Base-by-base conservation (phyloP, 352 stramenopile species). In the Aphanomyces astaci region DNA sequence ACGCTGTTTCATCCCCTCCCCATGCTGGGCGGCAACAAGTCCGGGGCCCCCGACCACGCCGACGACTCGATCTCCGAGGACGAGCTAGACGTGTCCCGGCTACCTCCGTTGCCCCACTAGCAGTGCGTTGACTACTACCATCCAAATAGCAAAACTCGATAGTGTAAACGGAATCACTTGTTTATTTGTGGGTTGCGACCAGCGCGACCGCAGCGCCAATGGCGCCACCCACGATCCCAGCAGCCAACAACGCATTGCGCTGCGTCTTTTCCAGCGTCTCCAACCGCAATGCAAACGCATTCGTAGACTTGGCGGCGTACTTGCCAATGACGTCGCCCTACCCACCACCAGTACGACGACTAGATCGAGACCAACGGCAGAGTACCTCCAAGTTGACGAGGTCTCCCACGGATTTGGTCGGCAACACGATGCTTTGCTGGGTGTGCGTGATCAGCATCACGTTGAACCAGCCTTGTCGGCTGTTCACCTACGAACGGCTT, bases 391-490 rank as follows among this genome's bases (percentile, higher is more conserved):
- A 72, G 77, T 98, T 98, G 22, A 98, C 90, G 31, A 66, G 66
- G 72, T 92, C 84, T 28, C 90, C 90, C 5, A 95, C 72, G 53
- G 82, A 74, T 76, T 98, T 98, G 28, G 85, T 76, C 24, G 96
- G 95, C 48, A 99, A 78, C 52, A 98, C 96, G 49, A 99, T 96
- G 74, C 97, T 90, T 78, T 97, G 96, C 73, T 98, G 97, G 32
- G 97, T 99, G 79, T 99, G 96, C 62, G 95, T 84, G 63, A 99
- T 95, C 73, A 99, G 87, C 97, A 99, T 99, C 74, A 99, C 97
- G 49, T 89, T 97, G 76, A 99, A 99, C 84, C 90, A 98, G 64
- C 86, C 78, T 63, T 92, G 78, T 33, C 74, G 71, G 1, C 68
- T 72, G 70, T 96, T 84, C 19, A 93, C 53, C 45, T 63, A n/a